Base-by-base conservation (phyloP, 345 rosid species). In the Kandelia obovata region DNA sequence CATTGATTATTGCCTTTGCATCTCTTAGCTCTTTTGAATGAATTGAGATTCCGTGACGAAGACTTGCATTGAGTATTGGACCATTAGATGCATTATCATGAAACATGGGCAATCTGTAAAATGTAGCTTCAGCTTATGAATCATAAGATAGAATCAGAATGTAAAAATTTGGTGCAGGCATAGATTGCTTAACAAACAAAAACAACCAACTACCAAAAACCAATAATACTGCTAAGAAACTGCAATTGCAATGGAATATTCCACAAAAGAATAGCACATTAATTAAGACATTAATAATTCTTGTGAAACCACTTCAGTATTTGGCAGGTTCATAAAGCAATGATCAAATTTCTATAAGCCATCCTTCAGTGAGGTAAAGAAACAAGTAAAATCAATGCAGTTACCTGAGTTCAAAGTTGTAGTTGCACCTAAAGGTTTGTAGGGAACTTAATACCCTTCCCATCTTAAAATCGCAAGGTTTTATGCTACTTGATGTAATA, bases 381-480 rank as follows among this genome's bases (percentile, higher is more conserved):
- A 26, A 58, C 5, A 62, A 10, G 30, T 5, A 28, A 32, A 47
- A 27, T 0, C 4, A 25, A 59, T 51, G 62, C 19, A 66, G 62
- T 71, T 84, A 89, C 96, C 97, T 88, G 32, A 89, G 69, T 79
- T 78, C 84, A 51, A 89, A 91, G 87, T 78, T 86, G 84, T 94
- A 94, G 27, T 72, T 83, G 85, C 96, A 89, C 83, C 68, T 91
- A 78, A 88, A 89, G 25, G 63, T 83, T 73, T 81, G 96, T 71
- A 94, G 78, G 64, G 92, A 86, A 82, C 65, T 85, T 39, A 91
- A 78, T 37, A 89, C 97, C 73, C 64, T 87, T 70, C 97, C 97
- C 81, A 84, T 79, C 80, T 87, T 94, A 72, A 94, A 86, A 80
- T 94, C 97, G 87, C 98, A 89, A 71, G 95, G 97, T 47, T 90